Base-by-base conservation (phyloP, 139 green algal species). In the Asterochloris sp. region DNA sequence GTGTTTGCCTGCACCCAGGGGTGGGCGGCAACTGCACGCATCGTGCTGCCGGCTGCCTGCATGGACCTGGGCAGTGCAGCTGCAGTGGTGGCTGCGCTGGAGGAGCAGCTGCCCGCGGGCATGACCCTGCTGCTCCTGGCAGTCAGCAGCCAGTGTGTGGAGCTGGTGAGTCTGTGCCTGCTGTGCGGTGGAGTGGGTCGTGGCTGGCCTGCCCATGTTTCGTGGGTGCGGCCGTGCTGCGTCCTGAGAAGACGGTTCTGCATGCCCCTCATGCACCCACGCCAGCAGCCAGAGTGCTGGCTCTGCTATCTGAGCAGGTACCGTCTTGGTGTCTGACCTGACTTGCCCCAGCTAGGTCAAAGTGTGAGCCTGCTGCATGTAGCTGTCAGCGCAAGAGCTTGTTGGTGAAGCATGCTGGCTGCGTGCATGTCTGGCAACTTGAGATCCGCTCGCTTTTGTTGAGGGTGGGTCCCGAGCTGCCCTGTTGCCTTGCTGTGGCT, bases 121-220 rank as follows among this genome's bases (percentile, higher is more conserved):
- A 80, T 91, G 66, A 80, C 81, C 10, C 74, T 91, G 80, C 81
- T 92, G 60, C 80, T 87, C 62, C 83, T 86, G 62, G 87, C 85
- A 23, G 89, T 92, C 61, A 82, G 85, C 73, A 86, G 76, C 68
- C 62, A 78, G 29, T 85, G 74, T 73, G 61, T 78, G 13, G 62
- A 80, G 15, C 67, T 92, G 79, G 81, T 90, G 64, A 29, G 77
- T 16, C 13, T 0, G 26, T 75, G 54, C 23, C 26, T 38, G 6
- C 21, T 73, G 6, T 38, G 26, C 23, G 62, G 6, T 8, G 12
- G 16, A 64, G 14, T 28, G 27, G 74, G 28, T 62, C 11, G 16
- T 24, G 60, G 76, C 13, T 80, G 76, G 19, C 17, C 29, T 80
- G 76, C 54, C 17, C 38, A 19, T 62, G 29, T 26, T 4, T 1